phyloP scores from a whole-genome alignment of 2,329 filamentous ascomycete species.

The Fusarium acutatum region DNA sequence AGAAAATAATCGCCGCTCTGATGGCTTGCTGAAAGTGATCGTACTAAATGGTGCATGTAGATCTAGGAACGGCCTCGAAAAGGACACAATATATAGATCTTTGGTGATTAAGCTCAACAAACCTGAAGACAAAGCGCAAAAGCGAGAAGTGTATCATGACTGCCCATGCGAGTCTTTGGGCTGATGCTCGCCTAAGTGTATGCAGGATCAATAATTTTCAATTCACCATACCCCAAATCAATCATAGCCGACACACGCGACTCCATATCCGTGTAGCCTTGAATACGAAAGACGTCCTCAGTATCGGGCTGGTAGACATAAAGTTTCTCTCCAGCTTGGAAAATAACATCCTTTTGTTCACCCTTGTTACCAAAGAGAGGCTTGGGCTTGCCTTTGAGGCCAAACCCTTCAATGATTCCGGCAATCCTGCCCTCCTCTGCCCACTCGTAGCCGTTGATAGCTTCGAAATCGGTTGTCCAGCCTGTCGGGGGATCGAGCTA shows the following conservation, averaged over 20 bases:
- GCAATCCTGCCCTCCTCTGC: not conserved
- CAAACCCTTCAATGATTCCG: not conserved
- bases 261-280: not conserved
- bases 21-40: not conserved
- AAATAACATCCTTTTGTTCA: not conserved
- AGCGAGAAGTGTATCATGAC: not conserved
- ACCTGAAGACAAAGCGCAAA: not conserved
- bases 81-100: not conserved
- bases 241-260: not conserved
- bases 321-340: not conserved
- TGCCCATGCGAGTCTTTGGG: not conserved
- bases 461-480: not conserved
- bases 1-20: too few relatives aligned
- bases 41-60: not conserved
- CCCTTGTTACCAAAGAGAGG: not conserved
- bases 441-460: not conserved
- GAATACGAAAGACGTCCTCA: not conserved
- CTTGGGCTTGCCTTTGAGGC: not conserved
- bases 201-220: not conserved
- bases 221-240: not conserved
- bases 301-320: not conserved
- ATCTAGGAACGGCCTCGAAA: not conserved
- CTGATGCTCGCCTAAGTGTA: not conserved
- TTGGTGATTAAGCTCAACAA: fast-evolving
- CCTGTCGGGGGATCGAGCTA: not conserved